These are phyloP conservation scores for Thermochaetoides thermophila DNA, from an alignment of 495 filamentous ascomycete species.

Conservation along the genomic window DNA sequence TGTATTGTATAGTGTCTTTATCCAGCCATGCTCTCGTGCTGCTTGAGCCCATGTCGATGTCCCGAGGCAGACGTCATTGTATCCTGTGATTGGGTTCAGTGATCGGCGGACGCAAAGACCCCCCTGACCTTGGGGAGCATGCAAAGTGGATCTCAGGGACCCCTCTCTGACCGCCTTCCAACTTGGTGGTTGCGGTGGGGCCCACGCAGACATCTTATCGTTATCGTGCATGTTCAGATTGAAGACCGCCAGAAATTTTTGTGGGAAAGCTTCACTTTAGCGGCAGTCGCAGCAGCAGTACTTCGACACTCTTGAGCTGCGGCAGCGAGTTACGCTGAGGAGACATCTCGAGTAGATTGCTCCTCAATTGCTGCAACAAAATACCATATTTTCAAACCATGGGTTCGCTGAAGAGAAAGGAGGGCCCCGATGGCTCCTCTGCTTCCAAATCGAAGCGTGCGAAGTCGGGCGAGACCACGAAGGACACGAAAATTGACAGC, in stretches of 20 bases:
- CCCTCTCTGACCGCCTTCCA: conserved; percentile 10
- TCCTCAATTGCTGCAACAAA: conserved; percentile 10
- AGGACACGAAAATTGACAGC: conserved; percentile 11
- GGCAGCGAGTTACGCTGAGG: conserved; percentile 6
- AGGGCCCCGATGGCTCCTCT: conserved; percentile 27
- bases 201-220: no score
- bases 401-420: conserved; percentile 34
- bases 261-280: no score
- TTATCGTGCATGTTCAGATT: conserved; percentile 10
- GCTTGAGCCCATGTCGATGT: no score
- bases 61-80: no score
- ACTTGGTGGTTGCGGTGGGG: no score
- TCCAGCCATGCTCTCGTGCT: no score
- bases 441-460: conserved; percentile 29
- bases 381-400: conserved; percentile 12
- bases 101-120: no score
- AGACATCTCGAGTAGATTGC: conserved; percentile 5
- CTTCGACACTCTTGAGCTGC: no score
- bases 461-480: conserved; percentile 23
- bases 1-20: no score
- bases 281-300: no score
- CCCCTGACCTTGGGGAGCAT: neutral
- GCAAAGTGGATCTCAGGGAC: neutral
- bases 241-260: conserved; percentile 19
- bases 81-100: no score